A percentile compares a stretch with the other conserved stretches of the same genome.
Conservation (phyloP, 2,329 filamentous ascomycete species). For the Aspergillus carbonarius region DNA sequence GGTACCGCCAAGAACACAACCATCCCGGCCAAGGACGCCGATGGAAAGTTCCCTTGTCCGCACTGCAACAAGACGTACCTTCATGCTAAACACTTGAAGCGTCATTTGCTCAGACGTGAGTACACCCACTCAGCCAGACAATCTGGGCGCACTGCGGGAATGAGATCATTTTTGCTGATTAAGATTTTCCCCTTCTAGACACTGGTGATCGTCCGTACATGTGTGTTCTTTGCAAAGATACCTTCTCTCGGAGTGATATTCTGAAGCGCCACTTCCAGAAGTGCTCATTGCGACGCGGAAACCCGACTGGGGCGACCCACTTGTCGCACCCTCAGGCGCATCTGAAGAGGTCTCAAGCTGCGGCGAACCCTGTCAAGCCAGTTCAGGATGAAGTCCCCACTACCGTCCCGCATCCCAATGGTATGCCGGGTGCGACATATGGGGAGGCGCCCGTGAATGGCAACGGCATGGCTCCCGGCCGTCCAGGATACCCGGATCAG, state of each 20-base stretch:
- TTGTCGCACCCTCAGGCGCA: conserved; percentile 89
- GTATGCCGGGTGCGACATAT: conserved; percentile 43
- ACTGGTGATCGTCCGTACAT: conserved; percentile 97
- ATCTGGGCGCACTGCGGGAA: not conserved
- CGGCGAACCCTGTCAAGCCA: conserved; percentile 42
- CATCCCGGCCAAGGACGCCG: conserved; percentile 90
- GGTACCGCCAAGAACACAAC: conserved; percentile 72
- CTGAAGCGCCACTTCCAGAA: conserved; percentile 99
- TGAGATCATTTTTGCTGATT: conserved; percentile 10
- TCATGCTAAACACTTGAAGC: conserved; percentile 95
- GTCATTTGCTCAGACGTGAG: conserved; percentile 94
- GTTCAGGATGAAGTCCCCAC: conserved; percentile 48
- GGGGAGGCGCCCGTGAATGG: conserved; percentile 45
- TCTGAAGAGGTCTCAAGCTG: conserved; percentile 67
- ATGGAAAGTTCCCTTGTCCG: conserved; percentile 96
- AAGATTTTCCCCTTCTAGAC: conserved; percentile 57
- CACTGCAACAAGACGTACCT: conserved; percentile 98
- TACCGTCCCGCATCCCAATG: conserved; percentile 44
- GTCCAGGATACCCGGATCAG: conserved; percentile 42
- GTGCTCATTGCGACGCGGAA: conserved; percentile 93
- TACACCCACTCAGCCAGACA: conserved; percentile 29
- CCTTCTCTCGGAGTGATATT: conserved; percentile 96
- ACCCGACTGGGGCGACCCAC: conserved; percentile 92
- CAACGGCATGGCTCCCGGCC: conserved; percentile 39
- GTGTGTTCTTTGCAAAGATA: conserved; percentile 96